phyloP scores from a whole-genome alignment of 2,329 filamentous ascomycete genomes.

The Calcarisporium arbuscula region DNA sequence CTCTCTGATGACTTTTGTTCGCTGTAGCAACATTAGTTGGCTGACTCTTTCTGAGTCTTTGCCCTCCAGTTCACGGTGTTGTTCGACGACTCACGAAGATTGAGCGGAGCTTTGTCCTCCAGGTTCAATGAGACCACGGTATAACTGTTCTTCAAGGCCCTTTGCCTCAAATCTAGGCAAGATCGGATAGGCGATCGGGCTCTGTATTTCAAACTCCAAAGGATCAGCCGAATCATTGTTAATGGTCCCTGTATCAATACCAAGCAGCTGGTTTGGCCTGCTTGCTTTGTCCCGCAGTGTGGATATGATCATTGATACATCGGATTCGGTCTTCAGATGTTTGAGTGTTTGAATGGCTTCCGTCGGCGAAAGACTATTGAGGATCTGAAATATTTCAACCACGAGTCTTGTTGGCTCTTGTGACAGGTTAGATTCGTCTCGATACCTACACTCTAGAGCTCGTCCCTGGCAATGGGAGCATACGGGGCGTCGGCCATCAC shows the following conservation, averaged over 20 bases:
- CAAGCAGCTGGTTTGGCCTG: too few relatives aligned
- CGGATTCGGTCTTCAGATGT: constrained; percentile 14
- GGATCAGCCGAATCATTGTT: constrained; percentile 1
- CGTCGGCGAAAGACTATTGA: constrained; percentile 14
- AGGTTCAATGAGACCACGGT: too few relatives aligned
- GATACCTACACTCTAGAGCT: constrained; percentile 10
- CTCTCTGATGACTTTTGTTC: neutral
- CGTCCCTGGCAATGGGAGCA: constrained; percentile 13
- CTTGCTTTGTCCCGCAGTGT: constrained; percentile 11
- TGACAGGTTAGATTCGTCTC: constrained; percentile 11
- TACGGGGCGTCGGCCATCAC: constrained; percentile 14
- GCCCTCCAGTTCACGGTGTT: too few relatives aligned
- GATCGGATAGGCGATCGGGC: constrained; percentile 4
- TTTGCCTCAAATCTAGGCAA: neutral
- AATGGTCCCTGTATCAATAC: neutral
- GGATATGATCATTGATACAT: constrained; percentile 15
- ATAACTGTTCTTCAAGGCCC: neutral
- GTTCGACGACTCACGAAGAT: too few relatives aligned
- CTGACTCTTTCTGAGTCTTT: neutral
- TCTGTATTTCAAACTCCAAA: constrained; percentile 3
- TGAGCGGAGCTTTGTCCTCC: too few relatives aligned
- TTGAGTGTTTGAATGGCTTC: constrained; percentile 15
- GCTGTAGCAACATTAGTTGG: too few relatives aligned
- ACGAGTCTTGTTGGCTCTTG: constrained; percentile 4
- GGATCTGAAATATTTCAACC: constrained; percentile 18